Evolutionary conservation across 495 filamentous ascomycete genomes (phyloP).

Genomic region (Penicillium parvum): DNA sequence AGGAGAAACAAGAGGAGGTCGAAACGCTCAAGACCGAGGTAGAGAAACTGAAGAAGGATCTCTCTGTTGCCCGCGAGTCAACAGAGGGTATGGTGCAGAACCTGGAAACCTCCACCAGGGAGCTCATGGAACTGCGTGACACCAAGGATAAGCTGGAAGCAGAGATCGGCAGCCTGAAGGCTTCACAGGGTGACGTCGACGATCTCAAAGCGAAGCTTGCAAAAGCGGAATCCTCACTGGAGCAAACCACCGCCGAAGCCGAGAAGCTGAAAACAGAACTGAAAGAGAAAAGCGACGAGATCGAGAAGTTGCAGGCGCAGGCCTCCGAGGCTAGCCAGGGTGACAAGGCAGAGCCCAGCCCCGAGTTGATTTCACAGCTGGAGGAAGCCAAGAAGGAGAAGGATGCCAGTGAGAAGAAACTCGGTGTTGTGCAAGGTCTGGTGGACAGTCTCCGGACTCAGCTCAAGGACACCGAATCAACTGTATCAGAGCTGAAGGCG

Average conservation of each 20-base stretch:
- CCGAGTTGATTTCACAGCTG: slow-evolving; percentile 32
- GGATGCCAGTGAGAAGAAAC: slow-evolving; percentile 47
- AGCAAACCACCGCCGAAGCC: slow-evolving; percentile 43
- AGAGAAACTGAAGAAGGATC: slow-evolving; percentile 48
- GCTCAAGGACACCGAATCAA: slow-evolving; percentile 45
- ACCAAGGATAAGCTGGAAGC: slow-evolving; percentile 50
- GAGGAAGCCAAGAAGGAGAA: slow-evolving; percentile 36
- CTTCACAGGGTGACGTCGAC: slow-evolving; percentile 35
- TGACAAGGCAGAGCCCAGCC: slow-evolving; percentile 37
- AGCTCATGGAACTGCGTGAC: slow-evolving; percentile 56
- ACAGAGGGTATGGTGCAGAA: slow-evolving; percentile 60
- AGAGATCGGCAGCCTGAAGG: slow-evolving; percentile 38
- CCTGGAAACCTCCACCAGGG: slow-evolving; percentile 55
- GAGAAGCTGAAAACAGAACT: slow-evolving; percentile 52
- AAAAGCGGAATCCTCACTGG: slow-evolving; percentile 39
- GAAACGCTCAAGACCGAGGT: slow-evolving; percentile 60
- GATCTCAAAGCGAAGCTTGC: slow-evolving; percentile 38
- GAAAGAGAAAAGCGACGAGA: slow-evolving; percentile 50
- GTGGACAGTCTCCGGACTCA: slow-evolving; percentile 49
- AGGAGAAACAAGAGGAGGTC: slow-evolving; percentile 61
- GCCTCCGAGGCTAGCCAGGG: slow-evolving; percentile 35
- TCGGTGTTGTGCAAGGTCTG: slow-evolving; percentile 48
- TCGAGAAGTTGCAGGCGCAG: slow-evolving; percentile 44
- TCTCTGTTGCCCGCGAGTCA: slow-evolving; percentile 57
- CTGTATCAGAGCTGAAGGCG: slow-evolving; percentile 38